Evolutionary conservation across 495 filamentous ascomycete species (phyloP), one percentile per base, ranked within the genome.

Genomic region (Bacidia gigantensis): DNA sequence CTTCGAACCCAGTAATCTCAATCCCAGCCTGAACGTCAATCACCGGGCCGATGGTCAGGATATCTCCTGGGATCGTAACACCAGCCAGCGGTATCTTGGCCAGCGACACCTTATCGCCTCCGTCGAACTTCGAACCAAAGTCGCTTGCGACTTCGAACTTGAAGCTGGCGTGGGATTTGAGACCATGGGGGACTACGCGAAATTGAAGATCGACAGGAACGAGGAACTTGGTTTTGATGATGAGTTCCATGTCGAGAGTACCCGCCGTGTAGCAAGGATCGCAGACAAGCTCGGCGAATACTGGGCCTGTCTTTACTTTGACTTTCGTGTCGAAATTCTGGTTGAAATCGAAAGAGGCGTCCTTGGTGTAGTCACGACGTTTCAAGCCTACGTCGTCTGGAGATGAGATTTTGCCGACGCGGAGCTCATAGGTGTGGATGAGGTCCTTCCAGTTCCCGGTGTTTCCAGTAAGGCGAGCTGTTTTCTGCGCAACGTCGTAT

Each of bases 401-500:
- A 5, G 12, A 17, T 9, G 41, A 17, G 20, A 44, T 17, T 5
- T 17, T n/a, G 5, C 41, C 41, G 17, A 44, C 20, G 5, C 20
- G 41, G 12, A 44, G 20, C 5, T 7, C 17, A 22, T 44, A 44
- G 12, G 41, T 44, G 41, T 44, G 41, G 12, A 22, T 22, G 20
- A 44, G 41, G 20, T 17, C 41, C 17, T 64, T 62, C 69, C 69
- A 70, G 5, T 62, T 50, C 2, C 60, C 57, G 3, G 46, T 44
- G 5, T 26, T 56, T 3, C 60, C 67, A 26, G 49, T 57, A 24
- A 69, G 46, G 9, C 56, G 59, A 9, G 62, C 64, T 23, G 52
- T 64, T 24, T 62, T 63, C 10, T 45, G 43, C 5, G 29, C 25
- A n/a, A 64, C 60, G 47, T 67, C 60, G 50, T 67, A 72, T 26